These are phyloP conservation scores for Syncephalis fuscata DNA, from an alignment of 371 early-diverging fungal species.

Conservation along the genomic window DNA sequence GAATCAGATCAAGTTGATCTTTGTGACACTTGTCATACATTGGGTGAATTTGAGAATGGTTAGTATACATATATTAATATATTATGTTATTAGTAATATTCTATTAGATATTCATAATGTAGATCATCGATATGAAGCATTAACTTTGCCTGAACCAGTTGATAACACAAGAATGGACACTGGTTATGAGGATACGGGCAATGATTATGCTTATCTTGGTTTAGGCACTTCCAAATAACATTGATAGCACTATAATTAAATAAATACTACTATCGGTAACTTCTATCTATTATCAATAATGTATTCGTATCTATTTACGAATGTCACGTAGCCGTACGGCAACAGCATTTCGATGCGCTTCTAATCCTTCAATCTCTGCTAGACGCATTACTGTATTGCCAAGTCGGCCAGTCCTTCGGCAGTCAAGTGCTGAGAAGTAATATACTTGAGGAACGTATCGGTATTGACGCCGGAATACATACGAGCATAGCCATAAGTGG, in stretches of 20 bases:
- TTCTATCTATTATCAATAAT: too few relatives aligned
- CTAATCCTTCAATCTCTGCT: conserved; percentile 88
- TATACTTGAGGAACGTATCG: conserved; percentile 84
- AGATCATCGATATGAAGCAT: too few relatives aligned
- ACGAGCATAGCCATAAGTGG: conserved; percentile 92
- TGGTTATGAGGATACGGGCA: too few relatives aligned
- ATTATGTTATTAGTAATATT: too few relatives aligned
- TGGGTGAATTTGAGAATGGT: neutral
- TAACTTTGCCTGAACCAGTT: too few relatives aligned
- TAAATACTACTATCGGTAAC: too few relatives aligned
- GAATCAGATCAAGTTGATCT: neutral
- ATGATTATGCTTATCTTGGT: too few relatives aligned
- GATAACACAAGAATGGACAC: too few relatives aligned
- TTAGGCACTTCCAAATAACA: too few relatives aligned
- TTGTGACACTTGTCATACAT: neutral
- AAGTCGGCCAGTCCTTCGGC: conserved; percentile 70
- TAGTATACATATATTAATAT: too few relatives aligned
- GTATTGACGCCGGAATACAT: conserved; percentile 97
- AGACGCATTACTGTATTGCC: conserved; percentile 83
- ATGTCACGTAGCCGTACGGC: conserved; percentile 64
- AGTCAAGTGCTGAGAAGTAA: conserved; percentile 84
- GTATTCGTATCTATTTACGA: conserved; percentile 26
- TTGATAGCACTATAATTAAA: too few relatives aligned
- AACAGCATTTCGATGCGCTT: conserved; percentile 93
- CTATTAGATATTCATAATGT: too few relatives aligned